Conservation (phyloP, 2,329 filamentous ascomycete genomes). For the Spiromastix sp. region DNA sequence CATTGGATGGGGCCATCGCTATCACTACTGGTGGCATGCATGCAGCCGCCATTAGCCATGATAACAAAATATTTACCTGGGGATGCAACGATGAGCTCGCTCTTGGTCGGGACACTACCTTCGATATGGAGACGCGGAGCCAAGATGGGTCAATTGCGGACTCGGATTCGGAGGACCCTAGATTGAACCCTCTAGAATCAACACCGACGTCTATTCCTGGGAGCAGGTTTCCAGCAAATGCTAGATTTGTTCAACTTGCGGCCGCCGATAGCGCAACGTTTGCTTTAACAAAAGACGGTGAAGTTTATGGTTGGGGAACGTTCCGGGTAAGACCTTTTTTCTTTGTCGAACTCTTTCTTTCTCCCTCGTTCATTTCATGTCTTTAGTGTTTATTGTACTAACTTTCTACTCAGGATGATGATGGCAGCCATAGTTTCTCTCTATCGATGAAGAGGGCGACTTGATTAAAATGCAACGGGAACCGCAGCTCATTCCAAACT, state of each 20-base stretch:
- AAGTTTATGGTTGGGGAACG: constrained; percentile 53
- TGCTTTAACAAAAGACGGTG: constrained; percentile 48
- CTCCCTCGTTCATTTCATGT: too few relatives aligned
- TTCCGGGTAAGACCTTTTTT: constrained; percentile 46
- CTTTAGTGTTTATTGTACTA: too few relatives aligned
- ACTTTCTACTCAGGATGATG: too few relatives aligned
- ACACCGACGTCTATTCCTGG: constrained; percentile 41
- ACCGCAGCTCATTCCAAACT: constrained; percentile 37
- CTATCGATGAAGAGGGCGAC: background rate
- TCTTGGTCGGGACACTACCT: constrained; percentile 61
- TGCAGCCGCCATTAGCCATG: constrained; percentile 60
- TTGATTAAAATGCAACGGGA: background rate
- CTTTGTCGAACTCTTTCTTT: too few relatives aligned
- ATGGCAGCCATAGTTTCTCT: background rate
- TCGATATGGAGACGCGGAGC: too few relatives aligned
- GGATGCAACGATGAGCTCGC: constrained; percentile 78
- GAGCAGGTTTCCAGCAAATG: constrained; percentile 40
- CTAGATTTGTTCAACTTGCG: constrained; percentile 45
- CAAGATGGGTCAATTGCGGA: too few relatives aligned
- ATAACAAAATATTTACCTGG: constrained; percentile 77
- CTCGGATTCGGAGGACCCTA: constrained; percentile 38
- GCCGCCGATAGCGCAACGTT: constrained; percentile 50
- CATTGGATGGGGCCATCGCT: constrained; percentile 55
- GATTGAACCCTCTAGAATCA: constrained; percentile 46
- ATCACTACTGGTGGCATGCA: constrained; percentile 76